Conservation (phyloP, 2,329 filamentous ascomycete species). For the Aureobasidium pullulans region DNA sequence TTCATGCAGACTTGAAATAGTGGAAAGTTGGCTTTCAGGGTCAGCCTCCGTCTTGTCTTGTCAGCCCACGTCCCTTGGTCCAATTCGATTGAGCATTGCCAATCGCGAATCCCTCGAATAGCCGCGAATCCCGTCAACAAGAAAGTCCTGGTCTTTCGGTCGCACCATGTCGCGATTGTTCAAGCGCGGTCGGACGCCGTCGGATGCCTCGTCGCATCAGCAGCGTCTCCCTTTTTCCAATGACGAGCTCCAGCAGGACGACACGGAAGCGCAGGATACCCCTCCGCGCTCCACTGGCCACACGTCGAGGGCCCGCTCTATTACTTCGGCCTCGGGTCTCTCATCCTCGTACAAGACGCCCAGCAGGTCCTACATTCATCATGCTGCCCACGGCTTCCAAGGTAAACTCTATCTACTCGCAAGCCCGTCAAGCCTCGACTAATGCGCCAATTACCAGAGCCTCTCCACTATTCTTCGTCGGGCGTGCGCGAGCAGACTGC, state of each 20-base stretch:
- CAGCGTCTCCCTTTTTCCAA: constrained; percentile 18
- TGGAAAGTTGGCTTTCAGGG: neutral
- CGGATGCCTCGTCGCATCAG: constrained; percentile 17
- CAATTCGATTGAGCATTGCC: too few species aligned
- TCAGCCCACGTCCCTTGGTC: neutral
- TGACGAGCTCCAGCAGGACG: constrained; percentile 16
- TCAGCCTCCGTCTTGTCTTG: neutral
- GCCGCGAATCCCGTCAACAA: neutral
- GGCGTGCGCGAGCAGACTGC: constrained; percentile 33
- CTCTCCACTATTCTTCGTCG: constrained; percentile 30
- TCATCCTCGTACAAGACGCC: constrained; percentile 27
- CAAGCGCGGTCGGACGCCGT: constrained; percentile 14
- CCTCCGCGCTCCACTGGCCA: constrained; percentile 9
- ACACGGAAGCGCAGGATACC: constrained; percentile 7
- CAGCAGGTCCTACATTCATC: constrained; percentile 29
- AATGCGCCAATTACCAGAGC: constrained; percentile 34
- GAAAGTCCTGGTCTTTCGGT: neutral
- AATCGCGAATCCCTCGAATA: neutral
- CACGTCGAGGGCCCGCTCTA: constrained; percentile 15
- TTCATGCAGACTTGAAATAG: constrained; percentile 2
- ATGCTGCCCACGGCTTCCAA: constrained; percentile 20
- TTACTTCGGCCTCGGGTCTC: constrained; percentile 18
- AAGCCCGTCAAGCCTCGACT: neutral
- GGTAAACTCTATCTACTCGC: constrained; percentile 4
- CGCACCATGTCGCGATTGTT: constrained; percentile 14